phyloP scores from a whole-genome alignment of 768 basidiomycete species.

The Pulveroboletus frians region DNA sequence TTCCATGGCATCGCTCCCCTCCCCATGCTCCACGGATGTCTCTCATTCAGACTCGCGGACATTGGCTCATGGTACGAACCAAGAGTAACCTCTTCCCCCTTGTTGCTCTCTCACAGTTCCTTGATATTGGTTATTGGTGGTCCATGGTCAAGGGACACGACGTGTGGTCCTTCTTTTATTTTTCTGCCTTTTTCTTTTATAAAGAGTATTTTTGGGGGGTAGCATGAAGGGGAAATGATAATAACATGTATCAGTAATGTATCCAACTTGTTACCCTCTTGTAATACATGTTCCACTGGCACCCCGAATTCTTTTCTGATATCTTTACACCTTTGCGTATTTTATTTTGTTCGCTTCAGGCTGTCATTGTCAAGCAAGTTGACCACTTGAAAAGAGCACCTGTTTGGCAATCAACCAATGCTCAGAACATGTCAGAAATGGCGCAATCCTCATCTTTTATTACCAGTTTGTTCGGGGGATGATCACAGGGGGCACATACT shows the following conservation, averaged over 20 bases:
- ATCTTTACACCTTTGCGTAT: too few species aligned
- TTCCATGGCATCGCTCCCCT: slow-evolving; percentile 22
- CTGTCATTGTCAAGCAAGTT: too few species aligned
- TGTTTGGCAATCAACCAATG: too few species aligned
- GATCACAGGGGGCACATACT: too few species aligned
- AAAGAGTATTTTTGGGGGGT: slow-evolving; percentile 4
- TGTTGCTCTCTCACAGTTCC: neutral
- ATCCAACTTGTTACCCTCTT: slow-evolving; percentile 21
- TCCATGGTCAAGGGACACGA: neutral
- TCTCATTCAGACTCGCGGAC: slow-evolving; percentile 21
- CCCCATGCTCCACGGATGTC: slow-evolving; percentile 7
- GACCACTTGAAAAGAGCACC: too few species aligned
- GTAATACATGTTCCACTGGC: slow-evolving; percentile 16
- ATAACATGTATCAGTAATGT: slow-evolving; percentile 23
- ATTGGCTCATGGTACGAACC: slow-evolving; percentile 14
- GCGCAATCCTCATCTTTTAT: too few species aligned
- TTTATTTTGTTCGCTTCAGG: too few species aligned
- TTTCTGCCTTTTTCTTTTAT: slow-evolving; percentile 5
- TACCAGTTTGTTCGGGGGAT: too few species aligned
- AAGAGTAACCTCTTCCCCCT: slow-evolving; percentile 3
- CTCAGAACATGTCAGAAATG: too few species aligned
- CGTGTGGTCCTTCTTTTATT: slow-evolving; percentile 3
- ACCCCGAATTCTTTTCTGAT: neutral
- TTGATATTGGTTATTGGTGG: neutral
- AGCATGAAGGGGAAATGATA: slow-evolving; percentile 3